Evolutionary conservation across 371 early-diverging fungal species (phyloP), one percentile per base, ranked within the genome.

Genomic region (Homolaphlyctis polyrhiza): DNA sequence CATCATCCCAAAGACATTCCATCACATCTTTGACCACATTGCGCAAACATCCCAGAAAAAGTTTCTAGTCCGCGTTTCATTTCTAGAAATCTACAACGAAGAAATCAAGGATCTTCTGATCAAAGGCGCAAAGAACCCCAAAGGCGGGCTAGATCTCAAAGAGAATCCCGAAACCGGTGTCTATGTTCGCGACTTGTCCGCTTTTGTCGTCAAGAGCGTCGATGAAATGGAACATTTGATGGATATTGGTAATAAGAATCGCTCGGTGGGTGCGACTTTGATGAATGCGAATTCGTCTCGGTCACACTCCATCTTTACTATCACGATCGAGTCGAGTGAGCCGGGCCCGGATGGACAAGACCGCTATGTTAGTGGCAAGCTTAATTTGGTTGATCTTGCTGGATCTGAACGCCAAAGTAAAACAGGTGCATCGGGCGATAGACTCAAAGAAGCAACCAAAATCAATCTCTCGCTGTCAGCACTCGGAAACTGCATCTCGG

Each of bases 81-180:
- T 72, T 72, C 79, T 97, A 35, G 99, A 99, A 75, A 85, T 99
- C 29, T 99, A 99, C 81, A 99, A 99, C 69, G 99, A 99, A 71
- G 94, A 97, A 43, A 80, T 99, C 57, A 85, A 88, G 32, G 99
- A 99, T 76, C 78, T 99, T 28, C 73, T 99, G 27, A 74, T 75
- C 4, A 55, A 55, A 27, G 59, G 64, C 66, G 58, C 66, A 61
- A 71, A 82, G 66, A 60, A 69, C 55, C 63, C 58, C 36, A 73
- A 71, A 30, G 73, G 73, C 18, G 71, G 74, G 18, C 73, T 83
- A 23, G 80, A 82, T 18, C 50, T 81, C 34, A 83, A 84, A 58
- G 83, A 82, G 60, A 71, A 81, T 54, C 73, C 80, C 1, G 81
- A 78, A 25, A 75, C 74, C 4, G 87, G 85, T 34, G 78, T 86